These are phyloP conservation scores for Stellera chamaejasme DNA, from an alignment of 345 rosid genomes.

Conservation along the genomic window DNA sequence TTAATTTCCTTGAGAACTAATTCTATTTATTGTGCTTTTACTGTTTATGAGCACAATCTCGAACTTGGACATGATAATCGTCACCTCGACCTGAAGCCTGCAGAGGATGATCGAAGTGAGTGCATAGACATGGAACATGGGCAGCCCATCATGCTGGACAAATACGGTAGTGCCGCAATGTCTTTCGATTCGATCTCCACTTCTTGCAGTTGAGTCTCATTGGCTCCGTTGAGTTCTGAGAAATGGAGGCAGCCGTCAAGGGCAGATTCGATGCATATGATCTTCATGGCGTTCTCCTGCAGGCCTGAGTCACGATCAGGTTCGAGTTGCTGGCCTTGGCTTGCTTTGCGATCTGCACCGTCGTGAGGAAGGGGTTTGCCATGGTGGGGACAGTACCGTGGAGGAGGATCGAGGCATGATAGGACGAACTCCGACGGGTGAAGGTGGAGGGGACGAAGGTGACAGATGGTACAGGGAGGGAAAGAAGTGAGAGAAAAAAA, in stretches of 20 bases:
- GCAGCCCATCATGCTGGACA: conserved; percentile 94
- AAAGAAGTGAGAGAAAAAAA: too few species aligned
- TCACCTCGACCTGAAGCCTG: conserved; percentile 69
- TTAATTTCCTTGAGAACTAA: too few species aligned
- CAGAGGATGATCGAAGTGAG: conserved; percentile 65
- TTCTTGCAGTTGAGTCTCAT: conserved; percentile 28
- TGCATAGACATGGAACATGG: conserved; percentile 78
- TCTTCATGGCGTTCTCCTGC: conserved; percentile 20
- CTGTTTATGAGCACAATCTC: conserved; percentile 27
- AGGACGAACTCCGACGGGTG: conserved; percentile 67
- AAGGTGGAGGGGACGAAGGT: too few species aligned
- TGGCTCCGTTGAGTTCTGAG: conserved; percentile 40
- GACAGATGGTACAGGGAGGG: too few species aligned
- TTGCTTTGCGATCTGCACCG: conserved; percentile 67
- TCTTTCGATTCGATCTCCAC: conserved; percentile 49
- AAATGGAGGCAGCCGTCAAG: conserved; percentile 51
- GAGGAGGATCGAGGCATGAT: conserved; percentile 61
- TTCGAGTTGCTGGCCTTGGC: conserved; percentile 44
- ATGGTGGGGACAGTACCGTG: conserved; percentile 60
- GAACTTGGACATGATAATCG: conserved; percentile 80
- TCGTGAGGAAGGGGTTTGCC: conserved; percentile 78
- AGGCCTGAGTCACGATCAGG: conserved; percentile 54
- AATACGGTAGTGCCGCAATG: conserved; percentile 80
- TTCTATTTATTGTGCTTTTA: too few species aligned
- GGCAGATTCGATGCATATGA: conserved; percentile 35